A percentile compares a stretch with the other conserved stretches of the same genome.
phyloP scores from a whole-genome alignment of 2,329 filamentous ascomycete genomes.

The Fusarium chlamydosporum region DNA sequence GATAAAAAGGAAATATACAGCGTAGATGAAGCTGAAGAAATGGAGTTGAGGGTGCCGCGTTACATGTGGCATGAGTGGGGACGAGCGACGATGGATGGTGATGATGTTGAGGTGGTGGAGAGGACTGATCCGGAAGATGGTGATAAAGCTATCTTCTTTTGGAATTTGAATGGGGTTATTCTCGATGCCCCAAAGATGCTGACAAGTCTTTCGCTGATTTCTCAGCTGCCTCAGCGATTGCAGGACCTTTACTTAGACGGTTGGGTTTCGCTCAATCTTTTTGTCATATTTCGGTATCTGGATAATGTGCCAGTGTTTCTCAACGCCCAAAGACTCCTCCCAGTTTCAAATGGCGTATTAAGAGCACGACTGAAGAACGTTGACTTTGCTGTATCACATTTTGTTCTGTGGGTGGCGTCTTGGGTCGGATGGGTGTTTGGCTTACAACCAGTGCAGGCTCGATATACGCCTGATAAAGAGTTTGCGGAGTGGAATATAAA shows the following conservation, averaged over 20 bases:
- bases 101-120: constrained; percentile 61
- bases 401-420: constrained; percentile 1
- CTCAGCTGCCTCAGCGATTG: constrained; percentile 22
- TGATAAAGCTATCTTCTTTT: constrained; percentile 64
- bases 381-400: constrained; percentile 13
- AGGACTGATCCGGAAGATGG: constrained; percentile 63
- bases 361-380: background rate
- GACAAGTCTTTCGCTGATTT: background rate
- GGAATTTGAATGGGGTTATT: constrained; percentile 63
- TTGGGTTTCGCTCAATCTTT: constrained; percentile 53
- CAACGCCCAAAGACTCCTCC: constrained; percentile 1
- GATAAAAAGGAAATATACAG: constrained; percentile 33
- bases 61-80: constrained; percentile 63
- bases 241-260: constrained; percentile 42
- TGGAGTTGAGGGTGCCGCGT: constrained; percentile 55
- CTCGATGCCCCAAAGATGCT: constrained; percentile 46
- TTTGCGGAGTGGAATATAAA: constrained; percentile 2
- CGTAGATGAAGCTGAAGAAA: constrained; percentile 30
- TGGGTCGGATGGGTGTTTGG: constrained; percentile 15
- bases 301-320: constrained; percentile 53
- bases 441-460: constrained; percentile 3
- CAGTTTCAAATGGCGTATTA: accelerated
- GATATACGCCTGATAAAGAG: constrained; percentile 16
- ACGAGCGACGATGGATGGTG: constrained; percentile 54
- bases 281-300: constrained; percentile 49